A percentile compares a stretch with the other conserved stretches of the same genome.
Conservation (phyloP, 257 asterid genomes). For the Salvia rosmarinus region DNA sequence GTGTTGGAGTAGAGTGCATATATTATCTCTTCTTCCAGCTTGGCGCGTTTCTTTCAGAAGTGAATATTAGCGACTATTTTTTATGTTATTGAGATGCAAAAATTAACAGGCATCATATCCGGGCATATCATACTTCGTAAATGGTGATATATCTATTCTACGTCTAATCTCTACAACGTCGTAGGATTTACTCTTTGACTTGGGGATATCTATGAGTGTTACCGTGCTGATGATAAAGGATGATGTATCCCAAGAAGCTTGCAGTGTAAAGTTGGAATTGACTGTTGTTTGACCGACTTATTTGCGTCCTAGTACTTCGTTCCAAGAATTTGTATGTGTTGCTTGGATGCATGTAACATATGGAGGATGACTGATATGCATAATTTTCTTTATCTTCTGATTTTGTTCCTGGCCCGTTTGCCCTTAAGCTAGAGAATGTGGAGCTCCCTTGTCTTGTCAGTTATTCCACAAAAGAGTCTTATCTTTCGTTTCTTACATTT, state of each 20-base stretch:
- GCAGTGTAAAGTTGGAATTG: background rate
- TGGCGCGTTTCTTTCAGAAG: background rate
- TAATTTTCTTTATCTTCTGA: background rate
- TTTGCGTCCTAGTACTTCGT: background rate
- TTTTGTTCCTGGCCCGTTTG: background rate
- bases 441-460: background rate
- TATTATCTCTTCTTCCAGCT: slow-evolving; percentile 1
- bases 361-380: slow-evolving; percentile 22
- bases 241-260: background rate
- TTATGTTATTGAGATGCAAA: background rate
- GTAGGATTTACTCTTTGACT: slow-evolving; percentile 2
- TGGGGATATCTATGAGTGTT: slow-evolving; percentile 14
- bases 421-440: background rate
- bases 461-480: slow-evolving; percentile 3
- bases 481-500: background rate
- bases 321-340: background rate
- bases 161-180: background rate
- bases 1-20: background rate
- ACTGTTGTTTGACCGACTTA: background rate
- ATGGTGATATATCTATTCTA: background rate
- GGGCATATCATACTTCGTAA: background rate
- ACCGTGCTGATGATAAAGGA: background rate
- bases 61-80: background rate
- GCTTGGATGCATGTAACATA: background rate
- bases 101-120: background rate